Percentiles rank a stretch among this genome's conserved stretches.
These are phyloP conservation scores for Backusella macrospora DNA, from an alignment of 192 early-diverging fungal species.

Conservation along the genomic window DNA sequence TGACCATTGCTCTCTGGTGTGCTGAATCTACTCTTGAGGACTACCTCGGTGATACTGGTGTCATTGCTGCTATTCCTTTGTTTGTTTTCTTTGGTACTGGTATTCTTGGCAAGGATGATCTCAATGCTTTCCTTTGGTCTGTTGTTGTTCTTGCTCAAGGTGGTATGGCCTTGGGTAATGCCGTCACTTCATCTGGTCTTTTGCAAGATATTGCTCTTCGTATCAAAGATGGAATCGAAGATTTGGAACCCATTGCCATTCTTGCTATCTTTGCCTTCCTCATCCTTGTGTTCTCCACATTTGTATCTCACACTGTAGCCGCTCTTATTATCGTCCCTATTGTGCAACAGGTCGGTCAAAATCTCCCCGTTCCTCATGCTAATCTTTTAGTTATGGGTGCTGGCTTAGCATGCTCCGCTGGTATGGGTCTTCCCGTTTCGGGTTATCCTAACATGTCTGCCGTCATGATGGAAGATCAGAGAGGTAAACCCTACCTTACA, in stretches of 20 bases:
- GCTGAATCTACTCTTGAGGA: conserved; percentile 57
- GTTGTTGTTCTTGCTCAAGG: conserved; percentile 75
- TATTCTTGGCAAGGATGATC: conserved; percentile 74
- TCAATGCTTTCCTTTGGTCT: conserved; percentile 68
- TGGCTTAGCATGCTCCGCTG: conserved; percentile 49
- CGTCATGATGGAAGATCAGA: conserved; percentile 65
- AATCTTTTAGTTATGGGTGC: conserved; percentile 73
- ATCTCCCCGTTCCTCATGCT: conserved; percentile 67
- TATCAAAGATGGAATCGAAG: conserved; percentile 57
- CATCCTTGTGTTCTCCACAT: conserved; percentile 71
- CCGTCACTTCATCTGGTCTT: conserved; percentile 72
- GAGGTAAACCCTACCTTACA: conserved; percentile 66
- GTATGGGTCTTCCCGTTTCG: conserved; percentile 63
- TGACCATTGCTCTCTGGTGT: conserved; percentile 78
- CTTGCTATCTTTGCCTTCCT: conserved; percentile 62
- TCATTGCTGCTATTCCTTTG: conserved; percentile 77
- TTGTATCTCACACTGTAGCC: conserved; percentile 80
- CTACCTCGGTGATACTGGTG: conserved; percentile 73
- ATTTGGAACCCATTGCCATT: conserved; percentile 57
- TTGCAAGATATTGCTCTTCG: conserved; percentile 60
- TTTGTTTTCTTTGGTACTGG: conserved; percentile 76
- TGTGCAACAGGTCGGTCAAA: conserved; percentile 68
- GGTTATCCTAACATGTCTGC: conserved; percentile 84
- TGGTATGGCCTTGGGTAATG: conserved; percentile 75
- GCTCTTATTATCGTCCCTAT: conserved; percentile 80